phyloP scores from a whole-genome alignment of 2,329 filamentous ascomycete genomes.

The Monilinia fructigena region DNA sequence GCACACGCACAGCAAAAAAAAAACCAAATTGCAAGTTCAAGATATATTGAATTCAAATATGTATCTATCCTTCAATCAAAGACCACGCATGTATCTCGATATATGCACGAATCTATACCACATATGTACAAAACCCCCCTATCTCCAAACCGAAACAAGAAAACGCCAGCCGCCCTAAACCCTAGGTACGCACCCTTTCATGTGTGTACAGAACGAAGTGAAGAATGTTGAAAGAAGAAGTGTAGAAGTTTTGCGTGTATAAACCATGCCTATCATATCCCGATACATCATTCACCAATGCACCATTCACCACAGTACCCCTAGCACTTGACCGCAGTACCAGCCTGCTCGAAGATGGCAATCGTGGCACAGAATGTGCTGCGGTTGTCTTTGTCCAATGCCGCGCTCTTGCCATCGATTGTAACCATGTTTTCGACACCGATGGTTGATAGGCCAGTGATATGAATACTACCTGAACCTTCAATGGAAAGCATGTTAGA shows the following conservation, averaged over 20 bases:
- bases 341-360: conserved; percentile 46
- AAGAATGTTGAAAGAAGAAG: conserved; percentile 3
- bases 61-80: background rate
- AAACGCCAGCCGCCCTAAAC: background rate
- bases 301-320: background rate
- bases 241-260: background rate
- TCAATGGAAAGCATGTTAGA: conserved; percentile 74
- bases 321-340: conserved; percentile 16
- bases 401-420: conserved; percentile 54
- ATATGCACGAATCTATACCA: background rate
- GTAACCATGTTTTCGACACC: conserved; percentile 72
- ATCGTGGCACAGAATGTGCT: conserved; percentile 65
- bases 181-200: background rate
- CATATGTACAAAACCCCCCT: background rate
- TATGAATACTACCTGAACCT: conserved; percentile 55
- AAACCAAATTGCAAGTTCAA: background rate
- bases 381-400: conserved; percentile 59
- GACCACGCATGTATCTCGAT: background rate
- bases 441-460: conserved; percentile 74
- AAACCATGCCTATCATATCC: background rate
- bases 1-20: no score
- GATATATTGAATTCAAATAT: background rate
- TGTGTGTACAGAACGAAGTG: background rate
- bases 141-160: background rate
- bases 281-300: background rate